These are phyloP conservation scores for Linnemannia hyalina DNA, from an alignment of 192 early-diverging fungal species.

Conservation along the genomic window DNA sequence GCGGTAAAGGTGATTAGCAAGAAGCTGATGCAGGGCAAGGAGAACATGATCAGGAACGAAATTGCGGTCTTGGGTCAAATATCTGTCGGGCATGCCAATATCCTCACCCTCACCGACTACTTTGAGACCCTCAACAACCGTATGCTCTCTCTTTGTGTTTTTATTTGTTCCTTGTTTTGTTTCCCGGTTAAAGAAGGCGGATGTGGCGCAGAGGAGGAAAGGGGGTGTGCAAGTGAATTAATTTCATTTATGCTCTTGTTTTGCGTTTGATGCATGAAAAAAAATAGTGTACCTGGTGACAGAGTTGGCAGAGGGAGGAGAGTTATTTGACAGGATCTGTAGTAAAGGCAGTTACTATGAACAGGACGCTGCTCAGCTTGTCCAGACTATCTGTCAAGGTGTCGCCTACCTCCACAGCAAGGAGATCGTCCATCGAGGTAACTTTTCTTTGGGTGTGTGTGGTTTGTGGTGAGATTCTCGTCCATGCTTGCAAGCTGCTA, in stretches of 20 bases:
- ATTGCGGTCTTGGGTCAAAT: constrained; percentile 77
- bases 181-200: not conserved
- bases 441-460: not conserved
- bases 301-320: constrained; percentile 88
- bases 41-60: constrained; percentile 78
- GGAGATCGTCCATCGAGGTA: constrained; percentile 88
- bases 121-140: constrained; percentile 81
- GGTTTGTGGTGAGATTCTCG: not conserved
- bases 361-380: constrained; percentile 82
- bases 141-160: constrained; percentile 28
- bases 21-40: constrained; percentile 74
- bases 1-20: constrained; percentile 89
- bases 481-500: not conserved
- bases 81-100: constrained; percentile 75
- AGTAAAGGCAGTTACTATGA: constrained; percentile 80
- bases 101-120: constrained; percentile 79
- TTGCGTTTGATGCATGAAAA: not conserved
- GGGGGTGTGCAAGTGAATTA: not conserved
- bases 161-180: not conserved
- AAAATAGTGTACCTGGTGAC: constrained; percentile 78
- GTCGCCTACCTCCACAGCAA: constrained; percentile 85
- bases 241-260: not conserved
- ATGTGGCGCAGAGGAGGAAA: not conserved
- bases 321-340: constrained; percentile 91
- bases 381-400: constrained; percentile 81